Conservation (phyloP, 2,329 filamentous ascomycete species). For the Colletotrichum karsti region DNA sequence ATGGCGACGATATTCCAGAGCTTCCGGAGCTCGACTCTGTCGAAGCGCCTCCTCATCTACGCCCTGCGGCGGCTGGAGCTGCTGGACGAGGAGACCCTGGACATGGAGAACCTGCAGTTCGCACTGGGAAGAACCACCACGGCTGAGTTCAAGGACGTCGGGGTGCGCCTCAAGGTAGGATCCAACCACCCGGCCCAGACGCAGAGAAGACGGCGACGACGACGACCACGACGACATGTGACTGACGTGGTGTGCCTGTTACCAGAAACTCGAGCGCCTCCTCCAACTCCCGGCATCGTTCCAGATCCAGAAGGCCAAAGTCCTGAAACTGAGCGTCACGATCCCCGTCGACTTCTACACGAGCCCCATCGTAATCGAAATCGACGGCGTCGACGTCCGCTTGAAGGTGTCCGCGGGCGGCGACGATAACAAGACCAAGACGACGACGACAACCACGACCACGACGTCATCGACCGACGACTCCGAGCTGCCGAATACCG, state of each 20-base stretch:
- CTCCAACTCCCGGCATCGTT: constrained; percentile 79
- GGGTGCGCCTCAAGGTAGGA: constrained; percentile 74
- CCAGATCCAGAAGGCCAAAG: constrained; percentile 76
- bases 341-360: constrained; percentile 89
- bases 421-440: constrained; percentile 36
- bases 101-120: constrained; percentile 87
- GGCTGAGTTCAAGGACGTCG: constrained; percentile 88
- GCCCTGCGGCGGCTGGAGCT: constrained; percentile 84
- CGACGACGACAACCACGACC: constrained; percentile 32
- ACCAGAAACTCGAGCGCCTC: constrained; percentile 81
- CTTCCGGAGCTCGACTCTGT: constrained; percentile 76
- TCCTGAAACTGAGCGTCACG: constrained; percentile 80
- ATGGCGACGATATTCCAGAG: constrained; percentile 80
- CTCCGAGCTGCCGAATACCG: constrained; percentile 68
- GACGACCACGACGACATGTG: too few relatives aligned
- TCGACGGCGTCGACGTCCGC: constrained; percentile 81
- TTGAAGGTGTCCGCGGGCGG: constrained; percentile 58
- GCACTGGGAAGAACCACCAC: constrained; percentile 83
- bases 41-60: constrained; percentile 89
- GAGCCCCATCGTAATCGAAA: constrained; percentile 82
- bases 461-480: constrained; percentile 34
- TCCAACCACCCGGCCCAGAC: background rate
- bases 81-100: constrained; percentile 86
- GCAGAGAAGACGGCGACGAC: too few relatives aligned
- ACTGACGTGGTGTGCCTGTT: background rate